These are phyloP conservation scores for Nectriaceae sp. DNA, from an alignment of 2,329 filamentous ascomycete species.

Conservation along the genomic window DNA sequence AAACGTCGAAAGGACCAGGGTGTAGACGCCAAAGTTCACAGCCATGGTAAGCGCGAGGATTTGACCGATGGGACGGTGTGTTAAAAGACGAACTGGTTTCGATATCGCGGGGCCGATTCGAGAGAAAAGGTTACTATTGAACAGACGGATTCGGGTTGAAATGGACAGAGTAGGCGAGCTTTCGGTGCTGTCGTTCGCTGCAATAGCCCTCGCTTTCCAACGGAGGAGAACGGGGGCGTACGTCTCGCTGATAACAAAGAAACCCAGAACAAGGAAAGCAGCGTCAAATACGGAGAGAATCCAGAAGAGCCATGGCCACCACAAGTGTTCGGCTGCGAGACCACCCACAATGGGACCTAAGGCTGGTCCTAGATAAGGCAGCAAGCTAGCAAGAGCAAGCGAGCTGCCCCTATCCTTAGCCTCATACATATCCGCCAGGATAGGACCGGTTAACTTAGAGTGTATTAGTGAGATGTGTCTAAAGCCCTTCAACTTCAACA, in stretches of 20 bases:
- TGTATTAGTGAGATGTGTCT: neutral
- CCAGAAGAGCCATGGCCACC: slow-evolving; percentile 73
- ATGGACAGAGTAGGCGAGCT: neutral
- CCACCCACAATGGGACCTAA: slow-evolving; percentile 69
- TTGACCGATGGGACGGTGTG: slow-evolving; percentile 48
- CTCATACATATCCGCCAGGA: slow-evolving; percentile 39
- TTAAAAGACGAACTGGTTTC: slow-evolving; percentile 30
- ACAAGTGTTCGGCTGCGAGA: slow-evolving; percentile 61
- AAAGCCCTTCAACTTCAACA: neutral
- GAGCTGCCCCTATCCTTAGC: slow-evolving; percentile 39
- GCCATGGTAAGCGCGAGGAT: slow-evolving; percentile 47
- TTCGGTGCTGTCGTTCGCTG: neutral
- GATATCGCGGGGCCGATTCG: neutral
- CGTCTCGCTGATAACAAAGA: slow-evolving; percentile 57
- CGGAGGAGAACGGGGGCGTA: slow-evolving; percentile 63
- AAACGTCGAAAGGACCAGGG: slow-evolving; percentile 55
- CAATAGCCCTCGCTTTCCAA: slow-evolving; percentile 4
- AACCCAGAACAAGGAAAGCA: slow-evolving; percentile 52
- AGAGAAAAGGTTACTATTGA: neutral
- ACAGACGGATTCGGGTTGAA: too few species aligned
- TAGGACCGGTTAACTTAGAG: slow-evolving; percentile 33
- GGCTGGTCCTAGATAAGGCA: slow-evolving; percentile 58
- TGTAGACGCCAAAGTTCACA: slow-evolving; percentile 52
- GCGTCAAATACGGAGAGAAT: slow-evolving; percentile 60
- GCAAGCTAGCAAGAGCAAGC: slow-evolving; percentile 31